phyloP scores from a whole-genome alignment of 164 flowering plant species.

The Hamamelis virginiana region DNA sequence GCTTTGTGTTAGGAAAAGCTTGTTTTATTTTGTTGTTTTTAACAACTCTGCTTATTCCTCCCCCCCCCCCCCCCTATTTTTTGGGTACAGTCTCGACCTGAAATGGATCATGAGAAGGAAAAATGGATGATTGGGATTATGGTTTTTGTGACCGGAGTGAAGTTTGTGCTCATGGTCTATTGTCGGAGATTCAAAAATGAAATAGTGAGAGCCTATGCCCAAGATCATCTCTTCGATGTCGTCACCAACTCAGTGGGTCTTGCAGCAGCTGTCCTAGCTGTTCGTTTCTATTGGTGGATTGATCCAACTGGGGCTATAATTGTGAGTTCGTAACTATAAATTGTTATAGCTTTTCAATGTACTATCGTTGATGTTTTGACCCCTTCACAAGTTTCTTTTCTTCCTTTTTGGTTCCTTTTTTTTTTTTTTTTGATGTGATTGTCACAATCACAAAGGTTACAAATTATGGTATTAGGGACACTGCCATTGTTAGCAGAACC shows the following conservation, averaged over 20 bases:
- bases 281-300: slow-evolving; percentile 65
- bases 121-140: slow-evolving; percentile 85
- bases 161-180: slow-evolving; percentile 62
- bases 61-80: background rate
- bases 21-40: background rate
- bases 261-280: slow-evolving; percentile 61
- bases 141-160: slow-evolving; percentile 66
- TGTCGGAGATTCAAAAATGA: slow-evolving; percentile 72
- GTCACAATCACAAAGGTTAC: no score
- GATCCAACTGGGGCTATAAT: slow-evolving; percentile 81
- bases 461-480: no score
- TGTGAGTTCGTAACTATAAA: slow-evolving; percentile 32
- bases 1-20: background rate
- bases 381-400: no score
- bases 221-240: slow-evolving; percentile 84
- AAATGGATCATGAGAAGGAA: slow-evolving; percentile 39
- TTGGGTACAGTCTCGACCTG: slow-evolving; percentile 34
- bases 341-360: background rate
- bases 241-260: slow-evolving; percentile 75
- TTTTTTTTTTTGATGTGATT: background rate
- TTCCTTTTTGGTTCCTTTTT: no score
- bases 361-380: background rate
- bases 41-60: background rate
- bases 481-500: no score
- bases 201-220: slow-evolving; percentile 76